Conservation (phyloP, 768 basidiomycete genomes). For the Galerina marginata region DNA sequence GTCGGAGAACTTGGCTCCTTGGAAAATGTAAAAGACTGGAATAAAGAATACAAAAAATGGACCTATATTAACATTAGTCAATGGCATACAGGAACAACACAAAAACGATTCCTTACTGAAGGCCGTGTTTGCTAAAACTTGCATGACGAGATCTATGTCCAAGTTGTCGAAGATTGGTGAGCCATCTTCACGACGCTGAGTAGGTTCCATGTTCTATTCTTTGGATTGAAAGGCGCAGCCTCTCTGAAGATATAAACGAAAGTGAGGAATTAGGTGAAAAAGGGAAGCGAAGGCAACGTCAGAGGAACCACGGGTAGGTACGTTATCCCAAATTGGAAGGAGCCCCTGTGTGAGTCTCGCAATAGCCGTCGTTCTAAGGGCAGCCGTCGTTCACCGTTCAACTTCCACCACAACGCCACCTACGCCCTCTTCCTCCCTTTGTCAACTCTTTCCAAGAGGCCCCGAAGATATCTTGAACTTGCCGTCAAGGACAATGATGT, state of each 20-base stretch:
- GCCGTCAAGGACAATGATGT: too few relatives aligned
- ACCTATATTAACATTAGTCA: conserved; percentile 46
- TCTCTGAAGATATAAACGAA: conserved; percentile 21
- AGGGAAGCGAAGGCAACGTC: background rate
- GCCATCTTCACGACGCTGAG: conserved; percentile 35
- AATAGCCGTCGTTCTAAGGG: too few relatives aligned
- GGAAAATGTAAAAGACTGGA: conserved; percentile 79
- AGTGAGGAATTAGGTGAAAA: background rate
- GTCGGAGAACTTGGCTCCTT: conserved; percentile 59
- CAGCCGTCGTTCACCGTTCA: too few relatives aligned
- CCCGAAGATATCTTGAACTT: too few relatives aligned
- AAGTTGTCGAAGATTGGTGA: conserved; percentile 69
- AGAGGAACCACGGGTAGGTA: too few relatives aligned
- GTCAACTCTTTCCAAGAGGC: too few relatives aligned
- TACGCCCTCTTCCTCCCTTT: too few relatives aligned
- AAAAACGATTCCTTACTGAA: conserved; percentile 63
- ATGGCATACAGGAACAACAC: background rate
- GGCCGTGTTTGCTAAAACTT: conserved; percentile 76
- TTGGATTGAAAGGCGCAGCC: conserved; percentile 36
- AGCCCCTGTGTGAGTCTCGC: too few relatives aligned
- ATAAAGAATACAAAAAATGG: conserved; percentile 86
- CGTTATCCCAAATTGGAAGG: too few relatives aligned
- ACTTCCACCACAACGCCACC: too few relatives aligned
- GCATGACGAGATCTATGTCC: conserved; percentile 79
- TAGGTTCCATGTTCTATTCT: conserved; percentile 34